Base-by-base conservation (phyloP, 768 basidiomycete genomes). In the Collybia nuda region DNA sequence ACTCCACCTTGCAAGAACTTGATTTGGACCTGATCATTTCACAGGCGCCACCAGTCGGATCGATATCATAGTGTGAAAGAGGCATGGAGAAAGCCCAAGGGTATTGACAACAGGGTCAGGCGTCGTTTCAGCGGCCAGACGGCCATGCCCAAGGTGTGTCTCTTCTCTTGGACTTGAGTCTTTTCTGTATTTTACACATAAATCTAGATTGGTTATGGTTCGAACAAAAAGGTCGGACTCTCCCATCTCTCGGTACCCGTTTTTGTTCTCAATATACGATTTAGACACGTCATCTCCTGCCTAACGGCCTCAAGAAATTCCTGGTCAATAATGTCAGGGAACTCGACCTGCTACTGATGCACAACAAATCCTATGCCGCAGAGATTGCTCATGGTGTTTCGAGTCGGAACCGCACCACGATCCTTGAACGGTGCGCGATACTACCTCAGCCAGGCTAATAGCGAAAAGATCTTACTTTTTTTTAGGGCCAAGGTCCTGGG, bases 31-130 rank as follows among this genome's bases (percentile, higher is more conserved):
- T 49, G 40, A 53, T 53, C 18, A 9, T 43, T 48, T 50, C 57
- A 24, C 68, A 93, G 91, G 82, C 92, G 96, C 74, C 96, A 98
- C 75, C 96, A 98, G 76, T 96, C 93, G 44, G 96, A 98, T 77
- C 90, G 96, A 67, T 98, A 97, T 80, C 84, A 91, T 71, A 77
- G 88, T 59, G 94, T 98, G 61, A 96, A 96, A 82, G 94, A 97
- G 79, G 80, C 91, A 80, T 99, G 97, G 97, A 84, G 97, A 72
- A 99, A 99, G 80, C 97, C 97, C 61, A 99, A 98, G 86, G 97
- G 96, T 92, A 98, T 98, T 63, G 96, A 98, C 71, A 98, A 98
- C 86, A 86, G 95, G 65, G 95, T 97, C 63, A 81, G 93, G 69
- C 84, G 91, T 61, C 86, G 90, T 65, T 93, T 93, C 81, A 97